A percentile compares a stretch with the other conserved stretches of the same genome.
Evolutionary conservation across 495 filamentous ascomycete species (phyloP).

Genomic region (Tetracladium marchalianum): DNA sequence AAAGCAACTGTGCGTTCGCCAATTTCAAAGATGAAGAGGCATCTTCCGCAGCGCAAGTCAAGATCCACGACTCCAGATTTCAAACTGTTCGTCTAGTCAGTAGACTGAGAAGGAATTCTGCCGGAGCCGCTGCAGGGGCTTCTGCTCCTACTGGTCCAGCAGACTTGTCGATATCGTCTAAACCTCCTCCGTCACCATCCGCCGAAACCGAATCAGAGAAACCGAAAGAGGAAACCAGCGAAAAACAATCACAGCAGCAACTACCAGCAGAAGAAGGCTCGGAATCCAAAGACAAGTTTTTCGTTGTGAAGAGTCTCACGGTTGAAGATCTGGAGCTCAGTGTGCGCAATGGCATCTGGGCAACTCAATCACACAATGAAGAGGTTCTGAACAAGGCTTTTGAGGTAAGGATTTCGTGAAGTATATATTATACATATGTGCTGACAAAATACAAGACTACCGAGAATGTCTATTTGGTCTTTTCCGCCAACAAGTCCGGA

Average conservation of each 20-base stretch:
- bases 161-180: constrained; percentile 18
- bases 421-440: constrained; percentile 4
- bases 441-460: constrained; percentile 40
- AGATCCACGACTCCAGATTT: constrained; percentile 89
- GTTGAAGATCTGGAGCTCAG: constrained; percentile 92
- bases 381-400: constrained; percentile 72
- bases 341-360: constrained; percentile 80
- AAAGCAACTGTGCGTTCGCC: constrained; percentile 96
- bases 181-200: constrained; percentile 14
- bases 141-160: constrained; percentile 48
- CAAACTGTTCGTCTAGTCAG: constrained; percentile 88
- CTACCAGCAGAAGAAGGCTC: constrained; percentile 1
- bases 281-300: constrained; percentile 58
- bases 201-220: constrained; percentile 10
- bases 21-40: constrained; percentile 81
- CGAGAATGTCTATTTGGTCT: constrained; percentile 89
- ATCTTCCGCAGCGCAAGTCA: constrained; percentile 66
- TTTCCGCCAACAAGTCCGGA: constrained; percentile 96
- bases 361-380: constrained; percentile 93
- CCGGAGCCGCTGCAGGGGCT: constrained; percentile 36
- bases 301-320: constrained; percentile 90
- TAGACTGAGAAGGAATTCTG: constrained; percentile 59
- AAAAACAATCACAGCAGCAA: background rate
- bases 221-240: constrained; percentile 14
- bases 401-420: constrained; percentile 44